Evolutionary conservation across 345 rosid species (phyloP).

Genomic region (Arabis alpina): DNA sequence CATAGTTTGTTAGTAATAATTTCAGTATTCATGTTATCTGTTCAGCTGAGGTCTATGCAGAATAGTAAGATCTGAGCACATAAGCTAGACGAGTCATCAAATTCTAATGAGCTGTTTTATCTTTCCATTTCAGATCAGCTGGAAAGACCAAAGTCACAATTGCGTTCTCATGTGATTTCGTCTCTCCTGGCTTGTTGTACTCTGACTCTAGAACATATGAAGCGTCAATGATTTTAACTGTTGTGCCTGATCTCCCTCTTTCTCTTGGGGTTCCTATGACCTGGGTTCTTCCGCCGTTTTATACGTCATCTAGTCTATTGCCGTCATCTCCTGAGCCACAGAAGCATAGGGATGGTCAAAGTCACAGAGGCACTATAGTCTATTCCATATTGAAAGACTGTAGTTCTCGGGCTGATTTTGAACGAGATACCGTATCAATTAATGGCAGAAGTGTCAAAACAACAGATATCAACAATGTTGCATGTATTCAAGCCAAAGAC

Average conservation of each 20-base stretch:
- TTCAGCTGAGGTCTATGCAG: slow-evolving; percentile 14
- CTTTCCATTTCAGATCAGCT: slow-evolving; percentile 63
- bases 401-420: slow-evolving; percentile 53
- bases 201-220: slow-evolving; percentile 67
- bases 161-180: slow-evolving; percentile 82
- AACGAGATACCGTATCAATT: slow-evolving; percentile 57
- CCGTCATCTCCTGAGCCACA: slow-evolving; percentile 58
- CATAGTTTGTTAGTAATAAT: slow-evolving; percentile 24
- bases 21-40: slow-evolving; percentile 26
- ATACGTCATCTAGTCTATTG: slow-evolving; percentile 70
- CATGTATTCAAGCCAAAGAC: slow-evolving; percentile 92
- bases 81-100: slow-evolving; percentile 16
- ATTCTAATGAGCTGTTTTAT: slow-evolving; percentile 38
- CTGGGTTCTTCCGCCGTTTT: slow-evolving; percentile 91
- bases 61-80: slow-evolving; percentile 20
- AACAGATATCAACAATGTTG: slow-evolving; percentile 62
- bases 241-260: slow-evolving; percentile 86
- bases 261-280: slow-evolving; percentile 83
- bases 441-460: slow-evolving; percentile 76
- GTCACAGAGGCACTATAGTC: slow-evolving; percentile 59
- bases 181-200: slow-evolving; percentile 61
- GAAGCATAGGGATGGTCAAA: slow-evolving; percentile 60
- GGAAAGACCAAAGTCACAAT: slow-evolving; percentile 70
- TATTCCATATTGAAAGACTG: slow-evolving; percentile 72
- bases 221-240: slow-evolving; percentile 62